A percentile compares a stretch with the other conserved stretches of the same genome.
Evolutionary conservation across 129 eudicot species (phyloP).

Genomic region (Artemisia annua): DNA sequence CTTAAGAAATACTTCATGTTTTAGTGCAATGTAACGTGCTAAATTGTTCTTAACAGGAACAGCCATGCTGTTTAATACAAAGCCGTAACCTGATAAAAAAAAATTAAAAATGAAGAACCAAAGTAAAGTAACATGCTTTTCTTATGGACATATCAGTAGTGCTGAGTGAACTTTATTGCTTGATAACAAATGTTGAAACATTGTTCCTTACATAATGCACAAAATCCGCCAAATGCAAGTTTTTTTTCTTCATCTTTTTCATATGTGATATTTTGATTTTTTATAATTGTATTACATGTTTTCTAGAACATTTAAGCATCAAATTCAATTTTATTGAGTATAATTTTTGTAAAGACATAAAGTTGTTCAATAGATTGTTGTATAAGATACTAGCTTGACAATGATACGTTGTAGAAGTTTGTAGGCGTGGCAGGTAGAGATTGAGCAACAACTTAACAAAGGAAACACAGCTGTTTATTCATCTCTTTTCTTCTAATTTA

Average conservation of each 20-base stretch:
- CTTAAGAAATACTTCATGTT: no score
- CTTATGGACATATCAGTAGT: background rate
- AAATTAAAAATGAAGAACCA: background rate
- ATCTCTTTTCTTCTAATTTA: constrained; percentile 38
- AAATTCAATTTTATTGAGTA: background rate
- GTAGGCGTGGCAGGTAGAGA: constrained; percentile 36
- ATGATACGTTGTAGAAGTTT: constrained; percentile 16
- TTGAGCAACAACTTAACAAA: constrained; percentile 26
- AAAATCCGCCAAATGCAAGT: background rate
- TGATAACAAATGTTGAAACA: background rate
- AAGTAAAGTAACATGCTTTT: background rate
- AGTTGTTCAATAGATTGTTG: background rate
- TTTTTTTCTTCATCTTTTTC: background rate
- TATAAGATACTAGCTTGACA: constrained; percentile 5
- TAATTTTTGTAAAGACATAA: background rate
- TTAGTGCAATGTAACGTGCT: no score
- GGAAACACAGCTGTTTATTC: constrained; percentile 42
- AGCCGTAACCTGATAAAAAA: background rate
- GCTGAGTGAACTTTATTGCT: background rate
- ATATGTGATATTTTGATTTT: background rate
- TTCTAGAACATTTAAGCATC: background rate
- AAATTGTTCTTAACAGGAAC: no score
- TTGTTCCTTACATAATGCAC: background rate
- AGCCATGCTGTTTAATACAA: background rate
- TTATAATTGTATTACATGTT: background rate